Evolutionary conservation across 345 rosid genomes (phyloP).

Genomic region (Viola odorata): DNA sequence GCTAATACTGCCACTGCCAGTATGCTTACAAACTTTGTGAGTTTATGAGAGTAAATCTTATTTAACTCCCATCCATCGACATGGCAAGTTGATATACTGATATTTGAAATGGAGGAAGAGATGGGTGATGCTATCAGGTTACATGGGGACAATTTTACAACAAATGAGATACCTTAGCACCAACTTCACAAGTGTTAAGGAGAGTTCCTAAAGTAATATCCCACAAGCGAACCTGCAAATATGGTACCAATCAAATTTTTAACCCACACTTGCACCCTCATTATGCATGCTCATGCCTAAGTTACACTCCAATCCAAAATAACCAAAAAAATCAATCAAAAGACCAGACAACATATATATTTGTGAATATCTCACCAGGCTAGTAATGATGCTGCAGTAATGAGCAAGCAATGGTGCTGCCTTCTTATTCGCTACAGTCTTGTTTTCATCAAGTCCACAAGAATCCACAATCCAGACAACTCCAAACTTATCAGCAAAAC

Average conservation of each 20-base stretch:
- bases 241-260: conserved; percentile 5
- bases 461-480: conserved; percentile 81
- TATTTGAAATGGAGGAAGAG: too few species aligned
- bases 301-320: background rate
- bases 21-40: too few species aligned
- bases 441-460: conserved; percentile 35
- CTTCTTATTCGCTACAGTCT: conserved; percentile 40
- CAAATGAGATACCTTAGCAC: conserved; percentile 44
- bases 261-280: conserved; percentile 3
- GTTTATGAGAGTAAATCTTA: too few species aligned
- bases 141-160: conserved; percentile 3
- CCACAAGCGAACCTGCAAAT: conserved; percentile 82
- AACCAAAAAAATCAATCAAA: background rate
- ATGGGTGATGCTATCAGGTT: background rate
- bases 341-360: background rate
- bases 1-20: too few species aligned
- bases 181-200: conserved; percentile 75
- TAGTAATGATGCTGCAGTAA: conserved; percentile 93
- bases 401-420: conserved; percentile 72
- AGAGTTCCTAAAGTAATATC: conserved; percentile 73
- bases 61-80: too few species aligned
- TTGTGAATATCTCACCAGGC: conserved; percentile 44
- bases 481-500: conserved; percentile 95
- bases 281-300: background rate
- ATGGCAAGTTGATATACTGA: too few species aligned